These are phyloP conservation scores for Prunus padus DNA, from an alignment of 306 rosid genomes.

Conservation along the genomic window DNA sequence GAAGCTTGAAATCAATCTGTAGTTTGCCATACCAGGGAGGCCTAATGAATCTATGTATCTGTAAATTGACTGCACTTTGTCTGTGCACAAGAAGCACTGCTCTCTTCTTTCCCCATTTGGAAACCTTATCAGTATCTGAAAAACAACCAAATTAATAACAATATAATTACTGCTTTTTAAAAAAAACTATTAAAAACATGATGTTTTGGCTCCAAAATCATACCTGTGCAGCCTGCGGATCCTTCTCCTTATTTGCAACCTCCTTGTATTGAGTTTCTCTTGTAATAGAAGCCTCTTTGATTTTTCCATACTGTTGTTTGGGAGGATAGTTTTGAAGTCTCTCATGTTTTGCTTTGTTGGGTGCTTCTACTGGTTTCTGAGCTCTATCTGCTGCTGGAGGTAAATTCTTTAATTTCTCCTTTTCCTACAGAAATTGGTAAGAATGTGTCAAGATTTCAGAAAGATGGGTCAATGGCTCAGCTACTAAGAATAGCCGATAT, in stretches of 20 bases:
- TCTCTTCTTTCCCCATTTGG: slow-evolving; percentile 87
- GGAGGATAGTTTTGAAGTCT: slow-evolving; percentile 34
- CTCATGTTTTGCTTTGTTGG: slow-evolving; percentile 32
- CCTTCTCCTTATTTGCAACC: slow-evolving; percentile 34
- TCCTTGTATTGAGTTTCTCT: slow-evolving; percentile 39
- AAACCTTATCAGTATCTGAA: slow-evolving; percentile 69
- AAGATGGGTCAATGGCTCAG: too few species aligned
- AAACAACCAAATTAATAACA: not conserved
- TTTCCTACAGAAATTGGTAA: slow-evolving; percentile 40
- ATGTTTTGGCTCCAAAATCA: not conserved
- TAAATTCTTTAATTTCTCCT: slow-evolving; percentile 37
- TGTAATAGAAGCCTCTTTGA: slow-evolving; percentile 28
- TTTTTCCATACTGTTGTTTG: slow-evolving; percentile 25
- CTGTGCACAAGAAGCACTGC: slow-evolving; percentile 56
- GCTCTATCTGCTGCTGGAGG: slow-evolving; percentile 28
- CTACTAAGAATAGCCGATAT: too few species aligned
- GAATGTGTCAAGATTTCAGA: too few species aligned
- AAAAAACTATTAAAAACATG: too few species aligned
- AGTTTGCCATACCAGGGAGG: slow-evolving; percentile 48
- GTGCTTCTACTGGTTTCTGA: slow-evolving; percentile 42
- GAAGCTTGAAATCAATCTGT: slow-evolving; percentile 71
- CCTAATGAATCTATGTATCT: slow-evolving; percentile 63
- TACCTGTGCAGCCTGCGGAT: slow-evolving; percentile 56
- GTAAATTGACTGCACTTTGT: slow-evolving; percentile 65
- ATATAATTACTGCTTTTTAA: not conserved